Evolutionary conservation across 164 flowering plant species (phyloP), one percentile per base, ranked within the genome.

Genomic region (Kingdonia uniflora): DNA sequence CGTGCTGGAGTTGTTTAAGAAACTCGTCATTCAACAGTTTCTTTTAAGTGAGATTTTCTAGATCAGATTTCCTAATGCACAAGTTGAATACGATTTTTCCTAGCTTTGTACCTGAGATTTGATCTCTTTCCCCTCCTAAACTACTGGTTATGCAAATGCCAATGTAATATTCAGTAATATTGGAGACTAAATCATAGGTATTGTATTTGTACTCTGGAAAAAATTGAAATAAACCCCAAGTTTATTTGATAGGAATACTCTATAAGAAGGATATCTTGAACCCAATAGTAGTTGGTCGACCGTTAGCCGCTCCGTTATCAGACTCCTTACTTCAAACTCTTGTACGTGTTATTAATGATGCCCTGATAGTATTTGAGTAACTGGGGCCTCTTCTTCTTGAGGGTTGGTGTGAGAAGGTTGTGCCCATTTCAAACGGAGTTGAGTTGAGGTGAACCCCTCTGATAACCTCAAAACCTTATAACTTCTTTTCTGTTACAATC

Each of bases 371-470:
- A 75, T 57, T 86, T 84, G 45, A 75, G 86, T 72, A 94, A 54
- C 62, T 94, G 99, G 12, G 99, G 95, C 66, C 99, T 78, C 75
- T 94, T 94, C 79, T 82, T 86, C 80, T 94, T 94, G 50, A 67
- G 88, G 19, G 99, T 88, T 38, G 99, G 99, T 14, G 97, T 94
- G 46, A 94, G 67, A 44, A 94, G 90, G 63, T 94, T 95, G 3
- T 97, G 87, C 29, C 95, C 69, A 89, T 84, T 67, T 89, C 90
- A 60, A 94, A 94, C 39, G 89, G 95, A 19, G 59, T 74, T 1
- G 95, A 95, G 43, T 94, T 97, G 51, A 94, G 81, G 66, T 94
- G 97, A 42, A 89, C 69, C 42, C 81, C 92, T 71, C 75, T 86
- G 46, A 89, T 55, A 43, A 81, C 62, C 63, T 94, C 97, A 69